phyloP scores from a whole-genome alignment of 2,329 filamentous ascomycete genomes.

The Exophiala xenobiotica region DNA sequence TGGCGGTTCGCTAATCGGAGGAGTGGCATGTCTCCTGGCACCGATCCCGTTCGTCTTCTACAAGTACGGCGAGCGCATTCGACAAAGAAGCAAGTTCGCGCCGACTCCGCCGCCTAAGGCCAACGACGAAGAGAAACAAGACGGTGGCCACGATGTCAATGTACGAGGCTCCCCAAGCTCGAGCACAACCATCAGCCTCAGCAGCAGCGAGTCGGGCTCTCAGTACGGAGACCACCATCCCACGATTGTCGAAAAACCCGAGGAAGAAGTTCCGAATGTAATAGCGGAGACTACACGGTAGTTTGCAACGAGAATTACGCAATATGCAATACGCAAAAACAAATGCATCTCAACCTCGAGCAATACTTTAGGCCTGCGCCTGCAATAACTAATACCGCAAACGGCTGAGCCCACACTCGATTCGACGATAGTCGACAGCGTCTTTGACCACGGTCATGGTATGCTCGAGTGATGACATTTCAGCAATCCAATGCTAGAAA shows the following conservation, averaged over 20 bases:
- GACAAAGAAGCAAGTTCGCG: slow-evolving; percentile 51
- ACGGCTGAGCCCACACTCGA: too few relatives aligned
- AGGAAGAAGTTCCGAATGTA: neutral
- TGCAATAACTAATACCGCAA: too few relatives aligned
- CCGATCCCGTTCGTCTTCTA: slow-evolving; percentile 48
- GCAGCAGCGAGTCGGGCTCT: neutral
- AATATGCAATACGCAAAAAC: too few relatives aligned
- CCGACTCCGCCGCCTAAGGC: slow-evolving; percentile 21
- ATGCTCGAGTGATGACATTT: too few relatives aligned
- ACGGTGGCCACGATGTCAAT: neutral
- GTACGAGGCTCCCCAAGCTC: slow-evolving; percentile 5
- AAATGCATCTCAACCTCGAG: neutral
- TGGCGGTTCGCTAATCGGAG: slow-evolving; percentile 48
- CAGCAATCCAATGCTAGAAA: too few relatives aligned
- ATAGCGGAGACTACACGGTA: neutral
- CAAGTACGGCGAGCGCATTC: slow-evolving; percentile 43
- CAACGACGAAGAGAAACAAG: slow-evolving; percentile 23
- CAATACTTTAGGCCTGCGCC: too few relatives aligned
- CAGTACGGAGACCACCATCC: too few relatives aligned
- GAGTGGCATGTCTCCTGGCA: slow-evolving; percentile 46
- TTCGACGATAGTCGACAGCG: too few relatives aligned
- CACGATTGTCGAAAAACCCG: neutral
- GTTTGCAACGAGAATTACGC: too few relatives aligned
- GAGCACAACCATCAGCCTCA: neutral
- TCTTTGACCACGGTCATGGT: too few relatives aligned